Evolutionary conservation across 2,329 filamentous ascomycete species (phyloP).

Genomic region (Exophiala viscosa): DNA sequence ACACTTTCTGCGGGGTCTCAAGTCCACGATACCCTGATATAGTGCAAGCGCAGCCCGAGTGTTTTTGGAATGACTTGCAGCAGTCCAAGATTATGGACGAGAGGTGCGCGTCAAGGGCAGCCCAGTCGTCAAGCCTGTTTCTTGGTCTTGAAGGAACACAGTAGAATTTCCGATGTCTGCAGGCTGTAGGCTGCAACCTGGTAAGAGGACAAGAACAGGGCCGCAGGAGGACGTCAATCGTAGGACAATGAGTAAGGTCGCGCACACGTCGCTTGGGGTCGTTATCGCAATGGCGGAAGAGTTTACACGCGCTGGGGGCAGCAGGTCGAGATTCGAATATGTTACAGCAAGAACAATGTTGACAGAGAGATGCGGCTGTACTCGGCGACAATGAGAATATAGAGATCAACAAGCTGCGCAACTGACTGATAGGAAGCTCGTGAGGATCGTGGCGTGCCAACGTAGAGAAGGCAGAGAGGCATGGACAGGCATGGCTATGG

Average conservation of each 20-base stretch:
- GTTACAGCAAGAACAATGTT: too few species aligned
- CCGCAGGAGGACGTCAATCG: not conserved
- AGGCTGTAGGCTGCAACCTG: not conserved
- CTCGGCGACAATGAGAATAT: not conserved
- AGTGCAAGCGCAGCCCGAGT: conserved; percentile 4
- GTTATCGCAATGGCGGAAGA: not conserved
- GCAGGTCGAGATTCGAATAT: not conserved
- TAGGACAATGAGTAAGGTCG: not conserved
- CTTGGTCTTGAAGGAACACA: not conserved
- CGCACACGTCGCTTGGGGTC: not conserved
- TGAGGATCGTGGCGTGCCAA: not conserved
- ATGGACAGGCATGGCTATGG: too few species aligned
- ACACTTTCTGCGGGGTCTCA: not conserved
- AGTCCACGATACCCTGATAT: conserved; percentile 6
- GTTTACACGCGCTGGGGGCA: not conserved
- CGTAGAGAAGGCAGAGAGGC: too few species aligned
- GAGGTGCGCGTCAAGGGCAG: conserved; percentile 2
- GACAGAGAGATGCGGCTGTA: not conserved
- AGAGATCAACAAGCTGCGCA: not conserved
- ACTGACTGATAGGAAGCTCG: not conserved
- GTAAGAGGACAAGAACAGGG: not conserved
- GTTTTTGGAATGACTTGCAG: not conserved
- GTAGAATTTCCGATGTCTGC: not conserved
- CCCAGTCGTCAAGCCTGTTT: conserved; percentile 4
- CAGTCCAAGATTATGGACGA: not conserved